Percentiles rank a stretch among this genome's conserved stretches.
Evolutionary conservation across 345 rosid species (phyloP).

Genomic region (Gossypium herbaceum): DNA sequence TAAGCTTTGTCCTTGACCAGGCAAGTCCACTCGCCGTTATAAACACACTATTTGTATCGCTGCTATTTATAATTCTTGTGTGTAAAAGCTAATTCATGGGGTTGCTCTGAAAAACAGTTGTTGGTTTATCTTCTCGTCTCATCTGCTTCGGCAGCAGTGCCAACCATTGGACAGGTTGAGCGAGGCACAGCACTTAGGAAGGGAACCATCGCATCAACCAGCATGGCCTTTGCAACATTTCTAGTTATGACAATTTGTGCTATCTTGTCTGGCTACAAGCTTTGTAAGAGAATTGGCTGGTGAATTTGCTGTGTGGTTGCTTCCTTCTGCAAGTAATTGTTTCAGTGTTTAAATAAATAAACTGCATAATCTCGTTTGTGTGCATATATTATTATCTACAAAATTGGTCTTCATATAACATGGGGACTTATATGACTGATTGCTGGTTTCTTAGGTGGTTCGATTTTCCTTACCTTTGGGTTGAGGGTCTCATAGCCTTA

Average conservation of each 20-base stretch:
- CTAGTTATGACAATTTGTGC: conserved; percentile 36
- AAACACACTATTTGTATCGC: background rate
- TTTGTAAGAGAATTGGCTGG: conserved; percentile 56
- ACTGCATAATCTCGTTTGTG: background rate
- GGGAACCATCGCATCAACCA: conserved; percentile 35
- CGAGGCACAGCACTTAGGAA: conserved; percentile 36
- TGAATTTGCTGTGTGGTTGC: background rate
- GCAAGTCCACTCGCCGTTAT: conserved; percentile 19
- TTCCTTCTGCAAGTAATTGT: background rate
- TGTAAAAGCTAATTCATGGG: conserved; percentile 13
- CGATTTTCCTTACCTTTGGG: background rate
- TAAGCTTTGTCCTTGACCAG: conserved; percentile 67
- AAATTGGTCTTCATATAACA: background rate
- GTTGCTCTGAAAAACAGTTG: conserved; percentile 29
- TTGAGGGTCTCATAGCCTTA: too few relatives aligned
- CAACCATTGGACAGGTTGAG: conserved; percentile 31
- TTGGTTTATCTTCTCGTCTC: conserved; percentile 64
- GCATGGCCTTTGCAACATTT: conserved; percentile 51
- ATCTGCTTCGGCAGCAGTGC: conserved; percentile 51
- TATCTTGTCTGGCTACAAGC: conserved; percentile 70
- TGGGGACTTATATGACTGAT: background rate
- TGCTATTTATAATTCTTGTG: background rate
- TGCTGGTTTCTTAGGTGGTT: background rate
- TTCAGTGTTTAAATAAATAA: background rate
- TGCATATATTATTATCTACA: background rate